Base-by-base conservation (phyloP, 768 basidiomycete genomes). In the Crepidotus variabilis region DNA sequence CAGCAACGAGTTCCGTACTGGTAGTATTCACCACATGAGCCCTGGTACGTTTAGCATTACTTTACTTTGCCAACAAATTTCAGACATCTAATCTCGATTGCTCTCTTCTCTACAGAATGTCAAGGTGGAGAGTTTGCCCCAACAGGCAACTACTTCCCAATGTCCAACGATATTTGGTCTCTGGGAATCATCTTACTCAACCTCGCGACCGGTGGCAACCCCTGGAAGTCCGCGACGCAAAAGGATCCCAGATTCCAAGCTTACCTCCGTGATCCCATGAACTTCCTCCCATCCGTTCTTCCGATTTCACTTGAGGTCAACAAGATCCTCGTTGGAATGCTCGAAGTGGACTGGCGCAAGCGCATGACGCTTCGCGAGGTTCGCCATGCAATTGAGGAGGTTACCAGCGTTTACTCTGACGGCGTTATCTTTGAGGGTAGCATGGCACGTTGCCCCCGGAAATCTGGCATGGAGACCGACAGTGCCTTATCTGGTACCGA, bases 11-110 rank as follows among this genome's bases (percentile, higher is more conserved):
- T 94, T 95, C 74, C 87, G 94, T 56, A 97, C 95, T 50, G 95
- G 95, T 28, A 94, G 92, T 67, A 88, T 95, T 34, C 97, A 94
- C 72, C 96, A 97, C 74, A 95, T 98, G 90, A 94, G 92, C 68
- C 96, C 96, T 72, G 93, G 90, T 87, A 71, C 56, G 80, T 70
- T 57, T 45, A 48, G 10, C 3, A 2, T 58, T 51, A 46, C 45
- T 13, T 24, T 33, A 47, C 9, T 48, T 28, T 60, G 11, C 9
- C 43, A 39, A 36, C 35, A 47, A 32, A 49, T 54, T 21, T 55
- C 61, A 18, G 59, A 47, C 21, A 22, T 34, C 7, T 2, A 13
- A 20, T 20, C 24, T 20, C 28, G 24, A 20, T 23, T 43, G 14
- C 22, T 23, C 10, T 21, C 23, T 18, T 33, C 24, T 39, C 35